Base-by-base conservation (phyloP, 2,329 filamentous ascomycete genomes). In the Dissoconium aciculare region DNA sequence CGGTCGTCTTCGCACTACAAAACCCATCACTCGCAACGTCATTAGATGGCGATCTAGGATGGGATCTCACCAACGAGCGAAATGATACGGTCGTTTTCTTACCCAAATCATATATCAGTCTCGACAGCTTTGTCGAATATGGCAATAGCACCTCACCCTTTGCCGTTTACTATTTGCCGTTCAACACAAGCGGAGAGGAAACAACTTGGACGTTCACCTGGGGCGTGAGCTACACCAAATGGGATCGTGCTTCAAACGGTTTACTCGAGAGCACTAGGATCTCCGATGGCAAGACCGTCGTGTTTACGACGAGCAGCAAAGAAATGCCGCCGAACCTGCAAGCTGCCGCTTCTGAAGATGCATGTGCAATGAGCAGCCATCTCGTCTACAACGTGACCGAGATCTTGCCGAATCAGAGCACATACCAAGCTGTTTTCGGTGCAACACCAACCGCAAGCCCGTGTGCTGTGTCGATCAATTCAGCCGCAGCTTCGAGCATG, bases 1-100 rank as follows among this genome's bases (percentile, higher is more conserved):
- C 31, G 10, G 26, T 33, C 14, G 15, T 33, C 11, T 33, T 33
- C 17, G 31, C 31, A 8, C 4, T 33, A 11, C 25, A 28, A 10
- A 28, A 33, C 11, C 15, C 31, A 5, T 5, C 14, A 4, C 15
- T 33, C 5, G 31, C 21, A 26, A 16, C 25, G 8, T 12, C 31
- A n/a, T 26, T 33, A 3, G 25, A 23, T 9, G 3, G 13, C 12
- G 11, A 26, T 4, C 9, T 28, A 11, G 13, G 28, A n/a, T n/a
- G n/a, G n/a, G 23, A 25, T 13, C 4, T 4, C 8, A 8, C 13
- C n/a, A n/a, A n/a, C n/a, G n/a, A n/a, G n/a, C n/a, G n/a, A n/a
- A 25, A 5, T 5, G 13, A 25, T 25, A 25, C 8, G 4, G 8
- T 13, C 5, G 13, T 4, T 4, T 8, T 8, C 4, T 4, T 13